Conservation (phyloP, 805 yeast genomes). For the Lachancea nothofagi region DNA sequence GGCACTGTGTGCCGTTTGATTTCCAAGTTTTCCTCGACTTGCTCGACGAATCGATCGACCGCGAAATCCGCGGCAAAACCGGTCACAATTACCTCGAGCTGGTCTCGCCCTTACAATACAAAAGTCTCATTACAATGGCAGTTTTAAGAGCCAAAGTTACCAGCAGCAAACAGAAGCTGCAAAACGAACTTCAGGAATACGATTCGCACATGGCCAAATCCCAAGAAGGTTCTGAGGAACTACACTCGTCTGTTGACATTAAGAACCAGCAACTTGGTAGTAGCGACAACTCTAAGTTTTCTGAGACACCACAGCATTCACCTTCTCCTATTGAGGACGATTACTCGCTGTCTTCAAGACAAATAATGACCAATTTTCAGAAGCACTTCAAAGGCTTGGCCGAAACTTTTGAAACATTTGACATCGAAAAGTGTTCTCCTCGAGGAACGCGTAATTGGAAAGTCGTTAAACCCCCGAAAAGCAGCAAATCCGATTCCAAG, state of each 20-base stretch:
- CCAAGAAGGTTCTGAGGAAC: not conserved
- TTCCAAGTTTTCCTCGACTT: conserved; percentile 19
- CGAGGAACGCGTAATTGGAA: conserved; percentile 4
- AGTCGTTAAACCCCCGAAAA: conserved; percentile 4
- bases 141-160: conserved; percentile 20
- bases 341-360: conserved; percentile 11
- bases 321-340: conserved; percentile 2
- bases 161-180: conserved; percentile 16
- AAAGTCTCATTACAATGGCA: conserved; percentile 23
- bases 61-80: not conserved
- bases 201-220: conserved; percentile 13
- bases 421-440: conserved; percentile 7
- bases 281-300: conserved; percentile 2
- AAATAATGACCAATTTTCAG: conserved; percentile 23
- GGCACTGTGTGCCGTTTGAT: conserved; percentile 15
- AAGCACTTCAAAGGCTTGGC: conserved; percentile 27
- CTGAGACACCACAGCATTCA: not conserved
- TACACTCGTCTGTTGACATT: not conserved
- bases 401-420: conserved; percentile 28
- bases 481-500: conserved; percentile 5
- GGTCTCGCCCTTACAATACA: conserved; percentile 11
- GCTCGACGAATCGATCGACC: conserved; percentile 10
- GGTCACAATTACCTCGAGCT: conserved; percentile 3
- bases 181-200: conserved; percentile 13
- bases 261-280: not conserved